A percentile compares a stretch with the other conserved stretches of the same genome.
Evolutionary conservation across 352 stramenopile species (phyloP).

Genomic region (Peronospora belbahrii): DNA sequence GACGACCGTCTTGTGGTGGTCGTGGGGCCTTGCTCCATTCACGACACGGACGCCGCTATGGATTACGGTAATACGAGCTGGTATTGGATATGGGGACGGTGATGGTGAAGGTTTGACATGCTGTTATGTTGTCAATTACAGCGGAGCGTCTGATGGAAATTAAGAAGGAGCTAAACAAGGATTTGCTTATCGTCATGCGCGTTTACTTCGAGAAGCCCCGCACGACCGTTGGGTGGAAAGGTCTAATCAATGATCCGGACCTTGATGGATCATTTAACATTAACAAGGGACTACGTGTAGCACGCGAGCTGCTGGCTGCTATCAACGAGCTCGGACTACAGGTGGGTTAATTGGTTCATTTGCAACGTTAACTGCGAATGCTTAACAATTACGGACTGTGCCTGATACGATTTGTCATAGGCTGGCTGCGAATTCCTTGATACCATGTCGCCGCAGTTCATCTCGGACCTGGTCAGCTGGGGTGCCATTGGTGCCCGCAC

Average conservation of each 20-base stretch:
- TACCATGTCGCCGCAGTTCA: slow-evolving; percentile 88
- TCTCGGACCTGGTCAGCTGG: slow-evolving; percentile 85
- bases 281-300: slow-evolving; percentile 84
- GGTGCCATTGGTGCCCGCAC: slow-evolving; percentile 86
- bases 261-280: slow-evolving; percentile 88
- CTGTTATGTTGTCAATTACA: slow-evolving; percentile 8
- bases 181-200: slow-evolving; percentile 86
- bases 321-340: slow-evolving; percentile 85
- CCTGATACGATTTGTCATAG: slow-evolving; percentile 3
- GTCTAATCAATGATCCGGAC: slow-evolving; percentile 87
- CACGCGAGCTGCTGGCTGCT: slow-evolving; percentile 69
- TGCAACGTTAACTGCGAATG: not conserved
- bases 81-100: not conserved
- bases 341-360: slow-evolving; percentile 4
- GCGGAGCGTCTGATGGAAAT: slow-evolving; percentile 58
- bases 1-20: slow-evolving; percentile 82
- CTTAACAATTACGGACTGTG: slow-evolving; percentile 1
- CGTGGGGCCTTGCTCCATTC: slow-evolving; percentile 85
- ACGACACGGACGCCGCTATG: slow-evolving; percentile 80
- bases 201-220: slow-evolving; percentile 89
- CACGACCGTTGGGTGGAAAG: slow-evolving; percentile 87
- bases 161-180: slow-evolving; percentile 66
- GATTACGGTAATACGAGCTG: slow-evolving; percentile 54
- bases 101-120: not conserved
- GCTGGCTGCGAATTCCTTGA: slow-evolving; percentile 85